Conservation (phyloP, 495 filamentous ascomycete genomes). For the Daldinia grandis region DNA sequence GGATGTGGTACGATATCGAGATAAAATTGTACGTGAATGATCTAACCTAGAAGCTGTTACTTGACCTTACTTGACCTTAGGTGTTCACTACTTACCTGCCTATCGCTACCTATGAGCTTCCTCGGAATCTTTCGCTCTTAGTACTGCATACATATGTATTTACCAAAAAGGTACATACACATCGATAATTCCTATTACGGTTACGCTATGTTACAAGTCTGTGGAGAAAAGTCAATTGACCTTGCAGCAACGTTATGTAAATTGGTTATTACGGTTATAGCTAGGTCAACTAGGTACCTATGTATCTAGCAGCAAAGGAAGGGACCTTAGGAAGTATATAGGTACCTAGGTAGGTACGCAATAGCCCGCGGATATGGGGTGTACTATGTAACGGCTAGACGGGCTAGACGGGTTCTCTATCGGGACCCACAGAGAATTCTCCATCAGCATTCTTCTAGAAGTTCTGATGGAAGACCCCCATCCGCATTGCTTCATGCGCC, state of each 20-base stretch:
- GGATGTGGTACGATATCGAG: constrained; percentile 19
- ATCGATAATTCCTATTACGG: constrained; percentile 17
- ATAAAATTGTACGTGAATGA: constrained; percentile 8
- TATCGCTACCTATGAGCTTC: neutral
- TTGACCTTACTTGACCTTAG: no score
- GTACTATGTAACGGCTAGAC: neutral
- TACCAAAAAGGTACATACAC: neutral
- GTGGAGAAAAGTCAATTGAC: constrained; percentile 14
- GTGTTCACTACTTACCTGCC: neutral
- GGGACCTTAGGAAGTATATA: neutral
- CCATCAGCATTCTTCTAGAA: constrained; percentile 40
- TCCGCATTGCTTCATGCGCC: constrained; percentile 33
- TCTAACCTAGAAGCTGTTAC: constrained; percentile 29
- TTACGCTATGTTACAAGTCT: constrained; percentile 29
- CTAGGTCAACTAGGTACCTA: no score
- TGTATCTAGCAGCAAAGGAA: neutral
- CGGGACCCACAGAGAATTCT: constrained; percentile 14
- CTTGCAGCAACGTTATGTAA: neutral
- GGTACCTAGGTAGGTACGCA: no score
- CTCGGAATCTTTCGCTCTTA: neutral
- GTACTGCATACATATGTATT: no score
- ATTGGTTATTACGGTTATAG: neutral
- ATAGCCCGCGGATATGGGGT: neutral
- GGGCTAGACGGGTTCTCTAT: neutral
- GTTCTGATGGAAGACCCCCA: constrained; percentile 31